Percentiles rank a stretch among this genome's conserved stretches.
Conservation (phyloP, 768 basidiomycete genomes). For the Boletus subcaerulescens region DNA sequence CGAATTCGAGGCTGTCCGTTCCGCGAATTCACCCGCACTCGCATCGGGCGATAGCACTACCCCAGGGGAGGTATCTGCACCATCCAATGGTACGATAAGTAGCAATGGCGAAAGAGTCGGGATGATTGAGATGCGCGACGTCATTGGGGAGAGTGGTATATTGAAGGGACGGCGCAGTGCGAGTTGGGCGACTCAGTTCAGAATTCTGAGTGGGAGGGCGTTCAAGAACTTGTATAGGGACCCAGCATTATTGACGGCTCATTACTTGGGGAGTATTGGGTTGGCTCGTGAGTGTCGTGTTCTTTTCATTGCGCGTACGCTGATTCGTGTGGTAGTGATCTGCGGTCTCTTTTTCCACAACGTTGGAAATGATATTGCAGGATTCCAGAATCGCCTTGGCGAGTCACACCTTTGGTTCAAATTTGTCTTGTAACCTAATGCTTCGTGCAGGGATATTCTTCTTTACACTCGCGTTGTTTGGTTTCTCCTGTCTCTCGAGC, state of each 20-base stretch:
- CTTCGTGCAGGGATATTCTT: slow-evolving; percentile 77
- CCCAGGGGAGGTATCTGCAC: slow-evolving; percentile 3
- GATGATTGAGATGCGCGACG: slow-evolving; percentile 56
- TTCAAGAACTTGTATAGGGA: slow-evolving; percentile 99
- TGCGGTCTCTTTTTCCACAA: slow-evolving; percentile 94
- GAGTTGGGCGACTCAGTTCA: slow-evolving; percentile 86
- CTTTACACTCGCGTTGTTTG: slow-evolving; percentile 94
- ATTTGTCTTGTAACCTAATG: neutral
- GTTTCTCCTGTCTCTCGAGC: slow-evolving; percentile 94
- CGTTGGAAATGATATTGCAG: slow-evolving; percentile 89
- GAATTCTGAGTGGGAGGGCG: slow-evolving; percentile 89
- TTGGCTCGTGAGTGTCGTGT: slow-evolving; percentile 66
- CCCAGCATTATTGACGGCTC: slow-evolving; percentile 85
- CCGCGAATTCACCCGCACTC: slow-evolving; percentile 4
- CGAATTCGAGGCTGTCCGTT: slow-evolving; percentile 53
- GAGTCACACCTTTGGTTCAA: slow-evolving; percentile 9
- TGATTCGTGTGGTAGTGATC: slow-evolving; percentile 50
- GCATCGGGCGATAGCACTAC: neutral
- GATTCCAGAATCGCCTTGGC: slow-evolving; percentile 95
- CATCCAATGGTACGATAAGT: slow-evolving; percentile 27
- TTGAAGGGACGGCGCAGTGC: slow-evolving; percentile 77
- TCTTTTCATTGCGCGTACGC: neutral
- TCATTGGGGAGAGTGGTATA: slow-evolving; percentile 62
- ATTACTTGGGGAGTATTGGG: slow-evolving; percentile 81
- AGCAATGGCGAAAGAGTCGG: slow-evolving; percentile 27